These are phyloP conservation scores for Dendrothele bispora DNA, from an alignment of 768 basidiomycete species.

Conservation along the genomic window DNA sequence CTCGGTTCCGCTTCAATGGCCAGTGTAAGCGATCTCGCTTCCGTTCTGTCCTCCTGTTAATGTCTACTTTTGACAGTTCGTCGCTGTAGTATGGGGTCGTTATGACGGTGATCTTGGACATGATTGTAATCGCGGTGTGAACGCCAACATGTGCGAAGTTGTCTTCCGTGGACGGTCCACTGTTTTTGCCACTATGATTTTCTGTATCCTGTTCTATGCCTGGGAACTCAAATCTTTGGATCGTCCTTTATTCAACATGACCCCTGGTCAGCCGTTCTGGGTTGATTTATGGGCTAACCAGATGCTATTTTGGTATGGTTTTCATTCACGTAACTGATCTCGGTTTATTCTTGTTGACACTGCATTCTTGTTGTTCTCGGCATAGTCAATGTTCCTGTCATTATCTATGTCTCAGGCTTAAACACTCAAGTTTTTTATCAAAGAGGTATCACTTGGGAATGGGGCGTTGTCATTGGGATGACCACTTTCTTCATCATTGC, in stretches of 20 bases:
- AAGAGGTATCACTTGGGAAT: constrained; percentile 37
- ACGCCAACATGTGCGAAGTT: constrained; percentile 21
- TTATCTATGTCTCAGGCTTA: constrained; percentile 37
- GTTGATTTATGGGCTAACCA: constrained; percentile 37
- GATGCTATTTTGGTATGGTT: constrained; percentile 32
- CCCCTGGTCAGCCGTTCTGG: constrained; percentile 32
- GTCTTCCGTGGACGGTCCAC: constrained; percentile 37
- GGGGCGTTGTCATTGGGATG: constrained; percentile 38
- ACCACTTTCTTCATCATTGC: constrained; percentile 32
- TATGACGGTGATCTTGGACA: constrained; percentile 29
- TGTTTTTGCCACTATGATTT: constrained; percentile 37
- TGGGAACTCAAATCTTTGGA: constrained; percentile 39
- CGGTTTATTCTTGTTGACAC: constrained; percentile 33
- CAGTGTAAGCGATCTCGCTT: constrained; percentile 23
- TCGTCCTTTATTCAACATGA: constrained; percentile 35
- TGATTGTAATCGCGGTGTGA: constrained; percentile 29
- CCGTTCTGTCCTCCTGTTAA: not conserved
- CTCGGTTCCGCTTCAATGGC: constrained; percentile 34
- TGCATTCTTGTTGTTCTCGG: constrained; percentile 23
- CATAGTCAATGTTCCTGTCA: constrained; percentile 5
- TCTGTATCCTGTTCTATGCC: constrained; percentile 34
- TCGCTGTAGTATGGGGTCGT: constrained; percentile 35
- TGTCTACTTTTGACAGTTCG: too few relatives aligned
- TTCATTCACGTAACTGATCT: too few relatives aligned
- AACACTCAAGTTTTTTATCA: constrained; percentile 39